Conservation (phyloP, 495 filamentous ascomycete genomes). For the Aspergillus avenaceus region DNA sequence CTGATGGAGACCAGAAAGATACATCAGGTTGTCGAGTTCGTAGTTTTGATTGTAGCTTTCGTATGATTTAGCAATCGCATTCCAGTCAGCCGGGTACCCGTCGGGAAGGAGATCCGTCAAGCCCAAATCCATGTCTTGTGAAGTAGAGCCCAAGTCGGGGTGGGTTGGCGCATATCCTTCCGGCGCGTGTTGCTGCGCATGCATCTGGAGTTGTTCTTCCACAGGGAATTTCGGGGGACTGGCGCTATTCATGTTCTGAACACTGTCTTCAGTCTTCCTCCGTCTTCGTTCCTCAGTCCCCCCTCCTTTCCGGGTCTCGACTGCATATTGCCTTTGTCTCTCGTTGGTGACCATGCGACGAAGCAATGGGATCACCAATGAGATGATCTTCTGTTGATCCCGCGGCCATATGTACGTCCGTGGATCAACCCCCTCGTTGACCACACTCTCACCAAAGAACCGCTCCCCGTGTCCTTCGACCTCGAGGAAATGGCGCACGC, state of each 20-base stretch:
- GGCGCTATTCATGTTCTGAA: slow-evolving; percentile 23
- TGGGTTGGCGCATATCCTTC: slow-evolving; percentile 24
- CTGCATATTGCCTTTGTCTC: slow-evolving; percentile 57
- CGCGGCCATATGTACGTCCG: slow-evolving; percentile 54
- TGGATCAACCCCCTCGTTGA: slow-evolving; percentile 38
- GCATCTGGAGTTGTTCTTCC: slow-evolving; percentile 33
- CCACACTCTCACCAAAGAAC: slow-evolving; percentile 49
- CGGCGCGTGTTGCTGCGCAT: slow-evolving; percentile 24
- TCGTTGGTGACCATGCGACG: slow-evolving; percentile 64
- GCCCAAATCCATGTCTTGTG: slow-evolving; percentile 21
- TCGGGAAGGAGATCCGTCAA: slow-evolving; percentile 35
- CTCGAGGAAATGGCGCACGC: slow-evolving; percentile 55
- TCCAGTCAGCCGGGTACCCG: slow-evolving; percentile 39
- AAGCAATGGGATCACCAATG: slow-evolving; percentile 54
- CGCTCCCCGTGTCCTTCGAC: slow-evolving; percentile 51
- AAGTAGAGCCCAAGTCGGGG: slow-evolving; percentile 18
- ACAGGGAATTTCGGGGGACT: slow-evolving; percentile 25
- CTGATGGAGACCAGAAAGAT: slow-evolving; percentile 41
- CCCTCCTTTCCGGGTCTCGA: slow-evolving; percentile 53
- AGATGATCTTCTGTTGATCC: slow-evolving; percentile 52
- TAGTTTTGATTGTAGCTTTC: slow-evolving; percentile 36
- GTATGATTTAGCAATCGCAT: slow-evolving; percentile 31
- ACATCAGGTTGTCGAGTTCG: slow-evolving; percentile 42
- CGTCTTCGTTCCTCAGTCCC: slow-evolving; percentile 37
- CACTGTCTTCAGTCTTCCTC: slow-evolving; percentile 38